Evolutionary conservation across 768 basidiomycete species (phyloP).

Genomic region (Naematelia aurantialba): DNA sequence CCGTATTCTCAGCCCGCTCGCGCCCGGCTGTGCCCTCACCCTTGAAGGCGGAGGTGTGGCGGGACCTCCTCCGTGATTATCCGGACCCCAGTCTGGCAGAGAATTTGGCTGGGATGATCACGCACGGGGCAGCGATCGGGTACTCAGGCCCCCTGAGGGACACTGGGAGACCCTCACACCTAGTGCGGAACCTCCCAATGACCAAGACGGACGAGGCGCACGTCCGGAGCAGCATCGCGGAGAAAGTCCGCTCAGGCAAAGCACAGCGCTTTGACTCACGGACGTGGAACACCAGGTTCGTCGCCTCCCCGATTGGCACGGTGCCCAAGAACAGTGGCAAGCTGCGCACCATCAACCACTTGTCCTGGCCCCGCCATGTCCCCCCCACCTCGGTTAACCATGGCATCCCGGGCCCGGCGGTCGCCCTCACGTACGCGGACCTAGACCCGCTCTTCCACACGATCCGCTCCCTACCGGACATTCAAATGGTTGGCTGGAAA

Average conservation of each 20-base stretch:
- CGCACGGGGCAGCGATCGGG: constrained; percentile 1
- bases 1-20: neutral
- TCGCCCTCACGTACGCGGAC: constrained; percentile 11
- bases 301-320: constrained; percentile 6
- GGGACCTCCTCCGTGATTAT: neutral
- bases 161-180: constrained; percentile 1
- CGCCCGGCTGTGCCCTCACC: neutral
- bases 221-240: neutral
- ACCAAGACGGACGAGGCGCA: neutral
- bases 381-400: constrained; percentile 1
- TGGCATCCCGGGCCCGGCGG: constrained; percentile 1
- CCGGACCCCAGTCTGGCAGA: no score
- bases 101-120: neutral
- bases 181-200: constrained; percentile 10
- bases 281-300: no score
- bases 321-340: constrained; percentile 4
- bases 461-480: neutral
- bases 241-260: no score
- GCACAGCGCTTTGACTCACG: no score
- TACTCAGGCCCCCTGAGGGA: neutral
- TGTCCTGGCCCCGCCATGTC: constrained; percentile 6
- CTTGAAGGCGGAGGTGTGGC: neutral
- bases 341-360: constrained; percentile 11
- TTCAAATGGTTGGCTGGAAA: constrained; percentile 45
- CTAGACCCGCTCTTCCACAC: constrained; percentile 2